Evolutionary conservation across 75 land plant genomes (phyloP).

Genomic region (Cryptomeria japonica): DNA sequence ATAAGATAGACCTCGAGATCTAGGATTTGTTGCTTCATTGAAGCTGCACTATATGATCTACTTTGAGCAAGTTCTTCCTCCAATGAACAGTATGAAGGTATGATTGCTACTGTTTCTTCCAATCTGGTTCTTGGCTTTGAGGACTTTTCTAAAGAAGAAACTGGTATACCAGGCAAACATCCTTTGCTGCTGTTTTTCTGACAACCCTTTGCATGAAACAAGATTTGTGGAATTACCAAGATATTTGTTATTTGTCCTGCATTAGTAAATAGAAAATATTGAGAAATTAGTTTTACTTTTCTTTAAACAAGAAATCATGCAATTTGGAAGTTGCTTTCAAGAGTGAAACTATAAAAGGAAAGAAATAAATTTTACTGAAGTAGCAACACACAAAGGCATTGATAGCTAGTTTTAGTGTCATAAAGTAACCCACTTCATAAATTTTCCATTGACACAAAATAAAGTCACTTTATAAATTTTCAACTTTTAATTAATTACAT

Average conservation of each 20-base stretch:
- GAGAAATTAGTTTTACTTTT: background rate
- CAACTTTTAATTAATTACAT: too few relatives aligned
- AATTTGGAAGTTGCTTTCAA: background rate
- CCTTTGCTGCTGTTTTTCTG: background rate
- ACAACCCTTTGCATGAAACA: background rate
- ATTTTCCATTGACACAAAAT: too few relatives aligned
- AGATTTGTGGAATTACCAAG: background rate
- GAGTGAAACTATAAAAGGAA: background rate
- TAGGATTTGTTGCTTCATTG: slow-evolving; percentile 10
- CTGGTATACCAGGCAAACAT: background rate
- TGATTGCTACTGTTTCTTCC: slow-evolving; percentile 2
- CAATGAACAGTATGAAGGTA: slow-evolving; percentile 14
- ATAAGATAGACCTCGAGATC: slow-evolving; percentile 4
- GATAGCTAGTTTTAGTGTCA: background rate
- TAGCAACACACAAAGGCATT: background rate
- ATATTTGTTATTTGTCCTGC: slow-evolving; percentile 13
- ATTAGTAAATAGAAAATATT: background rate
- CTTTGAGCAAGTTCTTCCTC: background rate
- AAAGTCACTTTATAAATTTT: too few relatives aligned
- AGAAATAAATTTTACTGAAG: background rate
- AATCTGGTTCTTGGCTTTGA: background rate
- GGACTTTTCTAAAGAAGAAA: slow-evolving; percentile 11
- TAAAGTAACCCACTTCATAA: too few relatives aligned
- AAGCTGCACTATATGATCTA: slow-evolving; percentile 6
- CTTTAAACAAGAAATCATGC: background rate